Evolutionary conservation across 2,329 filamentous ascomycete species (phyloP), one percentile per base, ranked within the genome.

Genomic region (Chaetomiaceae sp.): DNA sequence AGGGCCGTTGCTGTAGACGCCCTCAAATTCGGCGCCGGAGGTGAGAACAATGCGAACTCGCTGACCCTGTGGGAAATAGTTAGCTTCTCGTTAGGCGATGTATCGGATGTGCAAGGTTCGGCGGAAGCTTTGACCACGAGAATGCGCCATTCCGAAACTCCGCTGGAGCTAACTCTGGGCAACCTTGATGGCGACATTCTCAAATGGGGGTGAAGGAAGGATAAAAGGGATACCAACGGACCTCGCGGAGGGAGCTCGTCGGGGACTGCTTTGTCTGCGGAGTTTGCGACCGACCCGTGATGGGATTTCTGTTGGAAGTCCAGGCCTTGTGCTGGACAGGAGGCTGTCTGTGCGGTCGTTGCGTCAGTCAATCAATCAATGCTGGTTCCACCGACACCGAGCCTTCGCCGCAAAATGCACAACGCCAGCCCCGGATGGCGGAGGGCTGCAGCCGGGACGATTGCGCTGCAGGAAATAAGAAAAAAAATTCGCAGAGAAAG

Each of bases 231-330:
- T 36, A 52, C 29, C 21, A 34, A 62, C 65, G 59, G 47, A 69
- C 66, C 64, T 69, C 66, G 50, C 62, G 66, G 54, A 68, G 61
- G 48, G 64, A 59, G 50, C 54, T 61, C 9, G 58, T 63, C 49
- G 55, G 55, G 14, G 62, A 61, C 48, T 61, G 58, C 44, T 60
- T 65, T 54, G 50, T 61, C 52, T 59, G 63, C 13, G 61, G 61
- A 50, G 52, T 61, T 38, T 60, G 58, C 45, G 64, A 57, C 49
- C 61, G 64, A 48, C 61, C 64, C 30, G 65, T 64, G 48, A 66
- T 62, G 49, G 63, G 64, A 54, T 64, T 67, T 64, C 70, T 58
- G 60, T 60, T 62, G 61, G 66, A 60, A 11, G 62, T 59, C 68
- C 64, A 61, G 54, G 64, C 60, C 62, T 65, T 61, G 60, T 67